Evolutionary conservation across 2,329 filamentous ascomycete species (phyloP).

Genomic region (Xylaria multiplex): DNA sequence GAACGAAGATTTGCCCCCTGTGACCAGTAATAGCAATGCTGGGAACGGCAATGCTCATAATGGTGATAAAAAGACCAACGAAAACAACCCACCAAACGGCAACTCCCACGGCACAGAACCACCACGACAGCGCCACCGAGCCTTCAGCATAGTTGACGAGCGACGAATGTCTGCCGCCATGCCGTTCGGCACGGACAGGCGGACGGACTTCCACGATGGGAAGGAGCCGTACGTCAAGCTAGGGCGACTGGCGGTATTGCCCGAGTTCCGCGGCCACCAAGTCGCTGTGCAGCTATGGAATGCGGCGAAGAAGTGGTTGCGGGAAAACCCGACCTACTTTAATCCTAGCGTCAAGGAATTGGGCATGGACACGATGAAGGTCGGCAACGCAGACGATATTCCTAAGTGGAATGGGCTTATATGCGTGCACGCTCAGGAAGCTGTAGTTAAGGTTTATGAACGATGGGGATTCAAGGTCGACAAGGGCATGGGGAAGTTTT

Average conservation of each 20-base stretch:
- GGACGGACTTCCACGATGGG: slow-evolving; percentile 66
- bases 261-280: slow-evolving; percentile 71
- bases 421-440: slow-evolving; percentile 80
- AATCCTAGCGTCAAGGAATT: slow-evolving; percentile 59
- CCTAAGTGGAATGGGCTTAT: slow-evolving; percentile 78
- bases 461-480: slow-evolving; percentile 79
- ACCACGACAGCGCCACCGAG: not conserved
- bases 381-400: slow-evolving; percentile 53
- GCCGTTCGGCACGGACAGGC: slow-evolving; percentile 52
- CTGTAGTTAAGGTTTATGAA: slow-evolving; percentile 72
- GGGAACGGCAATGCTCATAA: not conserved
- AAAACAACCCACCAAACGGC: not conserved
- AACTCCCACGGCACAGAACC: slow-evolving; percentile 2
- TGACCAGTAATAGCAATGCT: not conserved
- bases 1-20: slow-evolving; percentile 23
- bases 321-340: slow-evolving; percentile 66
- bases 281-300: slow-evolving; percentile 74
- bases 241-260: slow-evolving; percentile 77
- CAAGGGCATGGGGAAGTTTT: slow-evolving; percentile 78
- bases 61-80: not conserved
- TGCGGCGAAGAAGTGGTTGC: slow-evolving; percentile 74
- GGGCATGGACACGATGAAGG: slow-evolving; percentile 57
- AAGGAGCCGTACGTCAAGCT: slow-evolving; percentile 84
- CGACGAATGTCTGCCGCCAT: slow-evolving; percentile 40
- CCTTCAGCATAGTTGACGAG: slow-evolving; percentile 36